These are phyloP conservation scores for Peronospora farinosa DNA, from an alignment of 352 stramenopile species.

Conservation along the genomic window DNA sequence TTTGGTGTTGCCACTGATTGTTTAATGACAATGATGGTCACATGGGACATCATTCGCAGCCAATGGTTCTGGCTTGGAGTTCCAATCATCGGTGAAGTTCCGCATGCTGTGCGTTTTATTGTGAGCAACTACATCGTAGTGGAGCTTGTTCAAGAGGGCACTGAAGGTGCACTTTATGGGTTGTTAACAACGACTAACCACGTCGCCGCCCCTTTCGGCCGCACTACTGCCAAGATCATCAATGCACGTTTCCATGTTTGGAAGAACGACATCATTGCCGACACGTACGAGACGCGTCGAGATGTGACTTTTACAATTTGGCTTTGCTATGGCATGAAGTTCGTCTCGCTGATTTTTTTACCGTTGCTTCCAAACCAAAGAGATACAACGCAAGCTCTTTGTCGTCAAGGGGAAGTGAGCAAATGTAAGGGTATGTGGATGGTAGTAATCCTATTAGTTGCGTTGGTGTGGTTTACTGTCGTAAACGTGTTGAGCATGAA, in stretches of 20 bases:
- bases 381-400: slow-evolving; percentile 30
- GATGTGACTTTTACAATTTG: slow-evolving; percentile 54
- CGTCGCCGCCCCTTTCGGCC: slow-evolving; percentile 39
- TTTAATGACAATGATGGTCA: slow-evolving; percentile 48
- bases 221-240: slow-evolving; percentile 48
- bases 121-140: slow-evolving; percentile 52
- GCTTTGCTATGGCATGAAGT: slow-evolving; percentile 49
- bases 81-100: slow-evolving; percentile 45
- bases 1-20: slow-evolving; percentile 36
- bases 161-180: slow-evolving; percentile 49
- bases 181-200: slow-evolving; percentile 48
- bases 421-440: slow-evolving; percentile 33
- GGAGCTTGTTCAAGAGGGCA: slow-evolving; percentile 47
- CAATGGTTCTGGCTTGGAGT: slow-evolving; percentile 64
- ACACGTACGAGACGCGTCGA: slow-evolving; percentile 40
- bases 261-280: slow-evolving; percentile 41
- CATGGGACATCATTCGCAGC: slow-evolving; percentile 45
- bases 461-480: slow-evolving; percentile 37
- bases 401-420: slow-evolving; percentile 35
- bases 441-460: slow-evolving; percentile 31
- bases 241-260: slow-evolving; percentile 48
- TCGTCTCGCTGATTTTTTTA: slow-evolving; percentile 45
- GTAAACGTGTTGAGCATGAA: slow-evolving; percentile 57
- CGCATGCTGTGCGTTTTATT: slow-evolving; percentile 47
- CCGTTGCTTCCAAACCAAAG: slow-evolving; percentile 43